Conservation (phyloP, 768 basidiomycete species). For the Russula vinacea region DNA sequence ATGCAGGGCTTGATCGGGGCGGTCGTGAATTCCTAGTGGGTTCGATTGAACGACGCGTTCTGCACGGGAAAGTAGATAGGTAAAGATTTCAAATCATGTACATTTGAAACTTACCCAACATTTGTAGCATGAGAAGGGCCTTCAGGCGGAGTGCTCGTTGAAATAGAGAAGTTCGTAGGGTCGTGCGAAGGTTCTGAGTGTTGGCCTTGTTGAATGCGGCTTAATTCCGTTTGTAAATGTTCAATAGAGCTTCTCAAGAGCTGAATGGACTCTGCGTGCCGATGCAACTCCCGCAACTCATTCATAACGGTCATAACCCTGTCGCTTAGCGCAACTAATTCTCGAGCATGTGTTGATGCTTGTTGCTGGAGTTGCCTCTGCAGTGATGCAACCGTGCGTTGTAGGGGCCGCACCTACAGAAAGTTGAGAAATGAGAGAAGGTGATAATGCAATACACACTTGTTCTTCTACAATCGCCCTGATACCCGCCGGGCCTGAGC, state of each 20-base stretch:
- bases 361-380: constrained; percentile 28
- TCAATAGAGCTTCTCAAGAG: constrained; percentile 25
- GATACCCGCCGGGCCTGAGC: constrained; percentile 5
- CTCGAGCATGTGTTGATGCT: constrained; percentile 20
- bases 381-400: constrained; percentile 23
- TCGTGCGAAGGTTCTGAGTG: constrained; percentile 23
- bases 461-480: constrained; percentile 24
- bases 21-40: constrained; percentile 7
- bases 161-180: constrained; percentile 16
- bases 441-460: constrained; percentile 1
- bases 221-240: constrained; percentile 25
- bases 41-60: constrained; percentile 15
- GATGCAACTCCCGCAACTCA: constrained; percentile 24
- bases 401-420: constrained; percentile 23
- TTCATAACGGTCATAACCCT: constrained; percentile 20
- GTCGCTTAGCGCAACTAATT: constrained; percentile 24
- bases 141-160: constrained; percentile 12
- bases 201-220: constrained; percentile 12
- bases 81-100: not conserved
- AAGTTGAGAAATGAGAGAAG: constrained; percentile 2
- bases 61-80: not conserved
- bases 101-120: constrained; percentile 15
- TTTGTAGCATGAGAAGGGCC: constrained; percentile 15
- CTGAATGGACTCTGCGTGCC: constrained; percentile 26
- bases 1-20: constrained; percentile 24